These are phyloP conservation scores for Turritis glabra DNA, from an alignment of 345 rosid genomes.

Conservation along the genomic window DNA sequence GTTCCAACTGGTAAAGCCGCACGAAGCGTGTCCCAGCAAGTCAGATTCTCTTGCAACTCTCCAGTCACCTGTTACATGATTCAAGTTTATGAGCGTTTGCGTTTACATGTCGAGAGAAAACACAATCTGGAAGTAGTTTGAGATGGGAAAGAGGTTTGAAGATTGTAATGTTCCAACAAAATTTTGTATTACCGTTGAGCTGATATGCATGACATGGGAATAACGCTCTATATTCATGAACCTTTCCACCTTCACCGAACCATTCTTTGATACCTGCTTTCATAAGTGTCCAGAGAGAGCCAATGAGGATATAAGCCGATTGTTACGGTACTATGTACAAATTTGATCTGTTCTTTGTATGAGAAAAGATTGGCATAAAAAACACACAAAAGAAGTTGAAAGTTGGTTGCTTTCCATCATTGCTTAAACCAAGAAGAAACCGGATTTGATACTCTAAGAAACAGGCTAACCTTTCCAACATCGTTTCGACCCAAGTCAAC, in stretches of 20 bases:
- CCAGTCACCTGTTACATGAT: conserved; percentile 62
- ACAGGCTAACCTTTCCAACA: conserved; percentile 72
- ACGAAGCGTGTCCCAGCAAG: conserved; percentile 84
- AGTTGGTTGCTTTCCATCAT: too few species aligned
- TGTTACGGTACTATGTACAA: background rate
- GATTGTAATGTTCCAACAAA: background rate
- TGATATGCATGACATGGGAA: conserved; percentile 96
- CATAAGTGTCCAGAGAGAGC: background rate
- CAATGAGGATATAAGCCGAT: background rate
- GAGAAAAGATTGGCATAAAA: background rate
- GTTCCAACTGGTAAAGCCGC: conserved; percentile 91
- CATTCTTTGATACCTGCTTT: conserved; percentile 64
- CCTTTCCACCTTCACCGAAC: conserved; percentile 83
- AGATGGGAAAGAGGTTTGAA: background rate
- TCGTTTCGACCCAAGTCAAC: conserved; percentile 95
- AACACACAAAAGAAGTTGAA: background rate
- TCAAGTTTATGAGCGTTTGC: background rate
- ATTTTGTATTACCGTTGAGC: conserved; percentile 62
- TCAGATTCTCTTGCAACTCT: conserved; percentile 62
- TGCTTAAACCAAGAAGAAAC: background rate
- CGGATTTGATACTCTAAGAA: too few species aligned
- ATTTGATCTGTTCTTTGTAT: background rate
- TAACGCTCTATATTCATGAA: conserved; percentile 83
- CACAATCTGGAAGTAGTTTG: background rate
- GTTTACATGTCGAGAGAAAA: background rate